Percentiles rank a stretch among this genome's conserved stretches.
These are phyloP conservation scores for Pinus tabuliformis DNA, from an alignment of 75 land plant genomes.

Conservation along the genomic window DNA sequence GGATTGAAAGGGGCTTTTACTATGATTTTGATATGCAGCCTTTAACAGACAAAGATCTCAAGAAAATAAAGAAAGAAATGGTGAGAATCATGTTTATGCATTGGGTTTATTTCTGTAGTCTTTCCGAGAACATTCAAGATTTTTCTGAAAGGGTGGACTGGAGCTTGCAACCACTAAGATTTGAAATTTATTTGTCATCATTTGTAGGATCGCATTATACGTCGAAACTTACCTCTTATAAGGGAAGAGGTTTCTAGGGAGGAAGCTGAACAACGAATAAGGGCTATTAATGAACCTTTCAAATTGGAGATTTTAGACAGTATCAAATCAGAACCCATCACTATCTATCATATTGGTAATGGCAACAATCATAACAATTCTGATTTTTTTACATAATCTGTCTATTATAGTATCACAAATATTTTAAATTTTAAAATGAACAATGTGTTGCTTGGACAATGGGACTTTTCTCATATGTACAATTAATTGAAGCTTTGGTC, in stretches of 20 bases:
- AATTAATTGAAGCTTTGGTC: background rate
- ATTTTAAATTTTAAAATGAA: background rate
- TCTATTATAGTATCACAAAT: background rate
- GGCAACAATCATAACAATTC: background rate
- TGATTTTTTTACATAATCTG: slow-evolving; percentile 1
- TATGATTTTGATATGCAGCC: slow-evolving; percentile 99
- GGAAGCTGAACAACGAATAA: slow-evolving; percentile 81
- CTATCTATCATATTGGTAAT: slow-evolving; percentile 93
- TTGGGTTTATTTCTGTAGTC: background rate
- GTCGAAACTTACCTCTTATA: slow-evolving; percentile 74
- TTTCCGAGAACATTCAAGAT: background rate
- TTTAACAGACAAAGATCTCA: slow-evolving; percentile 84
- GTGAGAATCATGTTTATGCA: slow-evolving; percentile 26
- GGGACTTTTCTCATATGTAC: background rate
- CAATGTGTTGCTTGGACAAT: no score
- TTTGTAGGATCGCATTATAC: slow-evolving; percentile 93
- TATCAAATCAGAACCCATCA: slow-evolving; percentile 90
- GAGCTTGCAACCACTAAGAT: background rate
- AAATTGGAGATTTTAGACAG: slow-evolving; percentile 91
- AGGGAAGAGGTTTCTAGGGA: slow-evolving; percentile 93
- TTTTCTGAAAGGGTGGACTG: background rate
- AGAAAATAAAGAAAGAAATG: slow-evolving; percentile 98
- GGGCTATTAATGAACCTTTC: slow-evolving; percentile 85
- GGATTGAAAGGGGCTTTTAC: slow-evolving; percentile 98
- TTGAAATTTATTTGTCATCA: slow-evolving; percentile 11